A percentile compares a stretch with the other conserved stretches of the same genome.
phyloP scores from a whole-genome alignment of 176 grass and related monocot species.

The Oryza coarctata region DNA sequence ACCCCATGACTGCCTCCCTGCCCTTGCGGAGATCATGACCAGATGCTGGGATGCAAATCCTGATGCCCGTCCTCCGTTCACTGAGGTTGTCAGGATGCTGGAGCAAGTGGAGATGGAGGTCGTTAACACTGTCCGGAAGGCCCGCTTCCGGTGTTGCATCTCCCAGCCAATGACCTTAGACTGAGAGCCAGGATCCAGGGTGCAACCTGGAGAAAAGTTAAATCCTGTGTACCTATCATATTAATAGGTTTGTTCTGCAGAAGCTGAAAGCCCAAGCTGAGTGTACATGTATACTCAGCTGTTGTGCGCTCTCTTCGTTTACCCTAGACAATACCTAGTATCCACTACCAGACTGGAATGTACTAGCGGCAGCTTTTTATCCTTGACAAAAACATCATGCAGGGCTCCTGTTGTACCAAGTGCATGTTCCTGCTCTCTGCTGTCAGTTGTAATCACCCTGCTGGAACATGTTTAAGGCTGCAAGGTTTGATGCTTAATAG shows the following conservation, averaged over 20 bases:
- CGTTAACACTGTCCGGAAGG: slow-evolving; percentile 44
- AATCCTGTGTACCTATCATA: slow-evolving; percentile 50
- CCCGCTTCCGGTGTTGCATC: slow-evolving; percentile 56
- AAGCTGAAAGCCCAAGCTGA: slow-evolving; percentile 35
- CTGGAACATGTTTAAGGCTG: slow-evolving; percentile 23
- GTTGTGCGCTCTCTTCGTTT: slow-evolving; percentile 32
- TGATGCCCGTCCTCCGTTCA: slow-evolving; percentile 42
- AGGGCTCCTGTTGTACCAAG: slow-evolving; percentile 25
- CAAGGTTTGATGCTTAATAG: slow-evolving; percentile 24
- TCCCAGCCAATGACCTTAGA: slow-evolving; percentile 53
- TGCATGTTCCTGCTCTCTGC: slow-evolving; percentile 33
- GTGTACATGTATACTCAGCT: slow-evolving; percentile 10
- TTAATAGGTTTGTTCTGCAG: slow-evolving; percentile 33
- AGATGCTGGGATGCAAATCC: slow-evolving; percentile 63
- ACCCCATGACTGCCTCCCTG: slow-evolving; percentile 57
- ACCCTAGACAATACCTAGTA: slow-evolving; percentile 44
- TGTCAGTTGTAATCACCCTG: slow-evolving; percentile 34
- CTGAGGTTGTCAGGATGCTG: slow-evolving; percentile 52
- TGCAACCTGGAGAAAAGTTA: slow-evolving; percentile 30
- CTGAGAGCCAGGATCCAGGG: slow-evolving; percentile 36
- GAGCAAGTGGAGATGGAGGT: slow-evolving; percentile 58
- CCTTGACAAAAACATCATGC: slow-evolving; percentile 29
- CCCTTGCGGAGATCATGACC: slow-evolving; percentile 59
- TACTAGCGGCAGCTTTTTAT: slow-evolving; percentile 39
- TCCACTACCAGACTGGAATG: slow-evolving; percentile 6